These are phyloP conservation scores for Amphicarpaea edgeworthii DNA, from an alignment of 306 rosid genomes.

Conservation along the genomic window DNA sequence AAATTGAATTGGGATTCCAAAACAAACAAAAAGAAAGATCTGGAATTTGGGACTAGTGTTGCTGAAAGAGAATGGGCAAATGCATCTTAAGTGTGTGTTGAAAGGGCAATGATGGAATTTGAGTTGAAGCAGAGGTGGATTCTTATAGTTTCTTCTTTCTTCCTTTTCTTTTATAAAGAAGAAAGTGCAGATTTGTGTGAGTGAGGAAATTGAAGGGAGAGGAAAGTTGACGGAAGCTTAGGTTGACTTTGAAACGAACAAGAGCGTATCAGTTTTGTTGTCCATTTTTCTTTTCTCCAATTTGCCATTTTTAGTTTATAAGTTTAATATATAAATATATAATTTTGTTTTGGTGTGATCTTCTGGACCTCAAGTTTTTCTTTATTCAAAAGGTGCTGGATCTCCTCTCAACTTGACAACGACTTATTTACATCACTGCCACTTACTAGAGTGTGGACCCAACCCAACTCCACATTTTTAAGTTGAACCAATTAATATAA, in stretches of 20 bases:
- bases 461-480: background rate
- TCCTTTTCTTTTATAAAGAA: background rate
- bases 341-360: background rate
- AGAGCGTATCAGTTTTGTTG: conserved; percentile 1
- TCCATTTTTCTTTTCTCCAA: background rate
- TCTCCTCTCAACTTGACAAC: background rate
- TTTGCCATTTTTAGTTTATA: background rate
- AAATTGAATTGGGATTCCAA: background rate
- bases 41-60: background rate
- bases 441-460: background rate
- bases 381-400: background rate
- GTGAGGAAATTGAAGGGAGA: background rate
- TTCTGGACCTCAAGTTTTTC: background rate
- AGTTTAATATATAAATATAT: no score
- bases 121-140: background rate
- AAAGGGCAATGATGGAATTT: background rate
- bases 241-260: background rate
- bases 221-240: conserved; percentile 13
- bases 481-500: background rate
- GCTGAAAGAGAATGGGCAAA: background rate
- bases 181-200: conserved; percentile 1
- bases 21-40: background rate
- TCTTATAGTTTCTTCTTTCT: no score
- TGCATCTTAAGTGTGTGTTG: background rate
- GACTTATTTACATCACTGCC: conserved; percentile 4